Conservation (phyloP, 768 basidiomycete species). For the Naganishia antarctica region DNA sequence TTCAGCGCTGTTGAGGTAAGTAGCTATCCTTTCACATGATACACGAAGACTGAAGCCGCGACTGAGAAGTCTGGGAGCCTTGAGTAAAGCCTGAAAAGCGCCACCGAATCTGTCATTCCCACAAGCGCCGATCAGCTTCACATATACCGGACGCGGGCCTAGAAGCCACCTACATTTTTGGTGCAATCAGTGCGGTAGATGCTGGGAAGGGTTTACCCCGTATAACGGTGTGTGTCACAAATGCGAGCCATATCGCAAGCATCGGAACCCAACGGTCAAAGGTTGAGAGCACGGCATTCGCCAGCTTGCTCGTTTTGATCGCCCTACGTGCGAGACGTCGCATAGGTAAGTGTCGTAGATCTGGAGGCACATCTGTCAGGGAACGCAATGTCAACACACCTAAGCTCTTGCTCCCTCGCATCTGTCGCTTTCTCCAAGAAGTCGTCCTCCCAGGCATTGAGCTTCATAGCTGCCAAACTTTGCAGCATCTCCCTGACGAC, state of each 20-base stretch:
- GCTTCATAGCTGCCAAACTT: not conserved
- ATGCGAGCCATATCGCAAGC: slow-evolving; percentile 6
- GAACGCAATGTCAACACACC: not conserved
- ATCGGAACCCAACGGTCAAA: slow-evolving; percentile 8
- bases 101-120: not conserved
- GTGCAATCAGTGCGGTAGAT: slow-evolving; percentile 3
- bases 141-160: not conserved
- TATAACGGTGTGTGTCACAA: not conserved
- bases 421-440: not conserved
- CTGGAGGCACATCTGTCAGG: not conserved
- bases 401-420: slow-evolving; percentile 5
- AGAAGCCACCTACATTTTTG: not conserved
- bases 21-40: slow-evolving; percentile 1
- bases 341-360: not conserved
- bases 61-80: not conserved
- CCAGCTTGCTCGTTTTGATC: not conserved
- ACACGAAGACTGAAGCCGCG: slow-evolving; percentile 12
- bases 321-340: too few species aligned
- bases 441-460: slow-evolving; percentile 11
- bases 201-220: not conserved
- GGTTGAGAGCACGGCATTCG: not conserved
- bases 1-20: slow-evolving; percentile 7
- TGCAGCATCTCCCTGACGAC: slow-evolving; percentile 1
- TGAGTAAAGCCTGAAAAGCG: not conserved
- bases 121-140: not conserved